phyloP scores from a whole-genome alignment of 805 yeast species.

The Kazachstania psychrophila region DNA sequence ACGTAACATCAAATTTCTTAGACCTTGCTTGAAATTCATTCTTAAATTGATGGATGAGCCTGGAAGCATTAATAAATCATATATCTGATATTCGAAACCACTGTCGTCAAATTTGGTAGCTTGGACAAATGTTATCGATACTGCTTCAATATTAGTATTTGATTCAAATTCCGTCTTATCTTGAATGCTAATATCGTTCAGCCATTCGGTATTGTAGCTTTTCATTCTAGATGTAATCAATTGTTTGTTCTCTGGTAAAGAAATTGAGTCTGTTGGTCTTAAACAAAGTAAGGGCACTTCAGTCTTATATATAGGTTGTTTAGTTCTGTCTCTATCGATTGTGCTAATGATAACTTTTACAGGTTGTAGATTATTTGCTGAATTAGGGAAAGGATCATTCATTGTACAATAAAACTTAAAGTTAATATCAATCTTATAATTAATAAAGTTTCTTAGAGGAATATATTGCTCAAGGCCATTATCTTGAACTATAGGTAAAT shows the following conservation, averaged over 20 bases:
- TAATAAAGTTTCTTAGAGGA: conserved; percentile 16
- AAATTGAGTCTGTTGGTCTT: conserved; percentile 1
- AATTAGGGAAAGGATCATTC: background rate
- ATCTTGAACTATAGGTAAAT: conserved; percentile 12
- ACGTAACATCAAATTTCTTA: conserved; percentile 25
- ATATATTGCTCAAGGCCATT: conserved; percentile 22
- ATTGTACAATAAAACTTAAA: conserved; percentile 17
- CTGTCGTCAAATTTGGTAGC: background rate
- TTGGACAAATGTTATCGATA: background rate
- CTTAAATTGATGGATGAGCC: conserved; percentile 17
- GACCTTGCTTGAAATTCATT: conserved; percentile 22
- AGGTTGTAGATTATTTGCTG: background rate
- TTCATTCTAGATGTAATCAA: conserved; percentile 1
- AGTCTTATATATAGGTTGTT: background rate
- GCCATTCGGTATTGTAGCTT: conserved; percentile 16
- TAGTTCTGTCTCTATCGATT: background rate
- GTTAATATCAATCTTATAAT: conserved; percentile 21
- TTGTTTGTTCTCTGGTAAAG: conserved; percentile 1
- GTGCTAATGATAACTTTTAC: background rate
- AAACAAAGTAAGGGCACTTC: conserved; percentile 4
- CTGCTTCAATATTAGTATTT: background rate
- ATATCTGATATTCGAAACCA: background rate
- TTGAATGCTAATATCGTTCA: conserved; percentile 14
- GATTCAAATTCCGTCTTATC: conserved; percentile 9
- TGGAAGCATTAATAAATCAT: conserved; percentile 10